Conservation (phyloP, 1,139 yeast genomes). For the Taphrina deformans region DNA sequence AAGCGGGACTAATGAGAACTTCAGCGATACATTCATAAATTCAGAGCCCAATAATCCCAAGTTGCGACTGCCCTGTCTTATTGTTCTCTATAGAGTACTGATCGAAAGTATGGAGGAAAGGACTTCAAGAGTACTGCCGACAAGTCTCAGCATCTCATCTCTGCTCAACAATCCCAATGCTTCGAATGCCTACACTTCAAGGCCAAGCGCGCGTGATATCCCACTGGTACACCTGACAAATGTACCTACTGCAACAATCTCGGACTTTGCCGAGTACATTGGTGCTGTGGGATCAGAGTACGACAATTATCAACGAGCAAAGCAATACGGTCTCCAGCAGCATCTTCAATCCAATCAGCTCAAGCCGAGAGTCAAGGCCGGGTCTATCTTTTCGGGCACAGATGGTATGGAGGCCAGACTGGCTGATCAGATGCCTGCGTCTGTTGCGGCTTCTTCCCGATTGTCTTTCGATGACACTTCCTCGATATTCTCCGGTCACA, state of each 20-base stretch:
- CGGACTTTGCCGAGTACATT: constrained; percentile 54
- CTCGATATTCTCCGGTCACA: constrained; percentile 14
- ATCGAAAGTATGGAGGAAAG: constrained; percentile 10
- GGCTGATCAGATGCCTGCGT: constrained; percentile 7
- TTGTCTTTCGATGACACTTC: constrained; percentile 20
- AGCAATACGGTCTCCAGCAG: constrained; percentile 26
- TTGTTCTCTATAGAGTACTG: too few species aligned
- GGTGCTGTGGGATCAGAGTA: constrained; percentile 56
- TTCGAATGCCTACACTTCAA: background rate
- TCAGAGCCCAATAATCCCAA: too few species aligned
- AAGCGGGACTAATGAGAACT: too few species aligned
- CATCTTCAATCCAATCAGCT: constrained; percentile 12
- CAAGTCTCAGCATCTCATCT: constrained; percentile 28
- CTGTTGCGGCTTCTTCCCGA: constrained; percentile 32
- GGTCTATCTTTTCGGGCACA: constrained; percentile 20
- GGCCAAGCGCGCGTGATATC: constrained; percentile 77
- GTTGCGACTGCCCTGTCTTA: too few species aligned
- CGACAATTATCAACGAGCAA: constrained; percentile 42
- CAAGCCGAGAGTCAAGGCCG: constrained; percentile 12
- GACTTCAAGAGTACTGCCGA: constrained; percentile 10
- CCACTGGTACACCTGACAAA: constrained; percentile 76
- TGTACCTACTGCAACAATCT: constrained; percentile 54
- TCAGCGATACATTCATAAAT: too few species aligned
- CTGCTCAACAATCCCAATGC: constrained; percentile 28
- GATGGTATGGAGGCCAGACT: constrained; percentile 18